A percentile compares a stretch with the other conserved stretches of the same genome.
Conservation (phyloP, 805 yeast species). For the Gaillardinia entomophila region DNA sequence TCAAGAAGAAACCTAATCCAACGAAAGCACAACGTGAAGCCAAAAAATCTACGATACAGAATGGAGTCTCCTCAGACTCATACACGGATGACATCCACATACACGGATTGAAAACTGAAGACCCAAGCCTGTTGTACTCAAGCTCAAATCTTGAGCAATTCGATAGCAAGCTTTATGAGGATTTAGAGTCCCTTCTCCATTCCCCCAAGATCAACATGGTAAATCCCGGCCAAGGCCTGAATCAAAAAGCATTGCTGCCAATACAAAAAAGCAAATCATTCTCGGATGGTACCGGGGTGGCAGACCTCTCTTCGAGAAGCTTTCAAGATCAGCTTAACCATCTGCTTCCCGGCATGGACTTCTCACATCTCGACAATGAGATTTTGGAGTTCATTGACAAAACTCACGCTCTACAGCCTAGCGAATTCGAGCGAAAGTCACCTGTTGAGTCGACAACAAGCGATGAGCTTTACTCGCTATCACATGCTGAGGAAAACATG, state of each 20-base stretch:
- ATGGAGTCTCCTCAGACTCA: not conserved
- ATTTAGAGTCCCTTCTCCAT: conserved; percentile 15
- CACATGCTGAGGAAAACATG: conserved; percentile 46
- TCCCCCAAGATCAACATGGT: conserved; percentile 1
- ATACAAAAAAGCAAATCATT: conserved; percentile 1
- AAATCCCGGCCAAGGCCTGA: too few species aligned
- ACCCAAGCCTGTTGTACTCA: conserved; percentile 6
- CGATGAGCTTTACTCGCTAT: conserved; percentile 11
- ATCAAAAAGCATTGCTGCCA: too few species aligned
- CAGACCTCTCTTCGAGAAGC: not conserved
- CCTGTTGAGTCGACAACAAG: not conserved
- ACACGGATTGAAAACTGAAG: not conserved
- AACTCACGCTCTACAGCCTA: conserved; percentile 5
- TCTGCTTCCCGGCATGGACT: not conserved
- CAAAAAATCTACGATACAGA: not conserved
- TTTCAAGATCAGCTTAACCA: not conserved
- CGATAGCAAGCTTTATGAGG: conserved; percentile 19
- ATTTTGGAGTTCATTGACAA: conserved; percentile 11
- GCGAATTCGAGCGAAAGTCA: not conserved
- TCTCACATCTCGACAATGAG: conserved; percentile 7
- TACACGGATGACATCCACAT: conserved; percentile 15
- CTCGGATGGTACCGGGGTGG: not conserved
- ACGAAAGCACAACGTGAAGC: not conserved
- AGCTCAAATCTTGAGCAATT: conserved; percentile 17
- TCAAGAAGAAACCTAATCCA: not conserved